Evolutionary conservation across 371 early-diverging fungal genomes (phyloP).

Genomic region (Funneliformis caledonium): DNA sequence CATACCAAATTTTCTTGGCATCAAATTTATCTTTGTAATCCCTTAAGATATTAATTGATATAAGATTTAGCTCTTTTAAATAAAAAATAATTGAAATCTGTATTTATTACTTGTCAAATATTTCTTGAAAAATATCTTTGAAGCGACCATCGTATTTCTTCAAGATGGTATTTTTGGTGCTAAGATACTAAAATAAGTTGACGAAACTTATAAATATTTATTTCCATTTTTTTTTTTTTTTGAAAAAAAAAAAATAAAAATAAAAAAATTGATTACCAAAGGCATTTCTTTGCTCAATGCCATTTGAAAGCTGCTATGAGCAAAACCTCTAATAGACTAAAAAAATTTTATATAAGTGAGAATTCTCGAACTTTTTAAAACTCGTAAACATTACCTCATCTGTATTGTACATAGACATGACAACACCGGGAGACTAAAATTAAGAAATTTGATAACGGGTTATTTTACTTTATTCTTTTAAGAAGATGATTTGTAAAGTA

Average conservation of each 20-base stretch:
- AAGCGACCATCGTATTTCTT: conserved; percentile 98
- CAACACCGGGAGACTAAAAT: conserved; percentile 78
- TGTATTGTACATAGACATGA: conserved; percentile 95
- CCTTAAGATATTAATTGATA: conserved; percentile 43
- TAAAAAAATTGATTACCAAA: conserved; percentile 46
- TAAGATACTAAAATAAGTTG: conserved; percentile 64
- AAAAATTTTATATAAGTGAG: neutral
- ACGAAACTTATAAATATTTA: neutral
- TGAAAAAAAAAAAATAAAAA: neutral
- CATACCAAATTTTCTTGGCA: conserved; percentile 88
- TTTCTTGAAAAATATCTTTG: conserved; percentile 94
- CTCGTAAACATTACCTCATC: conserved; percentile 55
- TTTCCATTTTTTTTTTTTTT: neutral
- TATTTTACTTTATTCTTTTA: no score
- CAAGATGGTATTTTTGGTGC: conserved; percentile 97
- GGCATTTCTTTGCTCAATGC: conserved; percentile 87
- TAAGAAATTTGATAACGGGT: neutral
- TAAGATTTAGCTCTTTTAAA: neutral
- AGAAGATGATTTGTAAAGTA: neutral
- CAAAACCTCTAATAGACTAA: conserved; percentile 90
- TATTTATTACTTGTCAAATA: conserved; percentile 73
- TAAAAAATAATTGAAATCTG: neutral
- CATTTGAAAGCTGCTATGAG: conserved; percentile 92
- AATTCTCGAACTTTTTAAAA: neutral
- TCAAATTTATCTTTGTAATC: conserved; percentile 76